Conservation (phyloP, 2,329 filamentous ascomycete genomes). For the Plenodomus tracheiphilus region DNA sequence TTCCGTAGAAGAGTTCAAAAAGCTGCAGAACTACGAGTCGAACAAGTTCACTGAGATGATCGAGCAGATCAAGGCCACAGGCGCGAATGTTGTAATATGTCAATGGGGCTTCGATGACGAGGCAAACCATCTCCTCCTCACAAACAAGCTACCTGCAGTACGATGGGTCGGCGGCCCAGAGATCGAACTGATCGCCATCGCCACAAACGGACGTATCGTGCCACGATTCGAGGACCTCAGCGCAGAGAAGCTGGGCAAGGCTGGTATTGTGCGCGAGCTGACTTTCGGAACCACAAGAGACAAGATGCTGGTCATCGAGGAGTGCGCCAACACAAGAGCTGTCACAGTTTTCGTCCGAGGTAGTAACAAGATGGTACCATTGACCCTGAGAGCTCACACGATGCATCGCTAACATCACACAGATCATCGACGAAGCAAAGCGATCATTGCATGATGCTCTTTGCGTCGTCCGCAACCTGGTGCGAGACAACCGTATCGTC, state of each 20-base stretch:
- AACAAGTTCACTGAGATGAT: conserved; percentile 99
- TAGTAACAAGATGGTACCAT: conserved; percentile 94
- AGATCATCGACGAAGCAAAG: conserved; percentile 99
- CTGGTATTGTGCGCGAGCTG: conserved; percentile 91
- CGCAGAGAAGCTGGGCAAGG: conserved; percentile 84
- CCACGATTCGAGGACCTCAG: conserved; percentile 95
- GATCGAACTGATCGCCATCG: conserved; percentile 97
- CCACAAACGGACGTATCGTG: conserved; percentile 96
- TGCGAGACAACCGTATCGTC: conserved; percentile 93
- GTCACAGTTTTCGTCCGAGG: conserved; percentile 96
- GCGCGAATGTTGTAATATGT: conserved; percentile 96
- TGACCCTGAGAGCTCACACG: background rate
- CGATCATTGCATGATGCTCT: conserved; percentile 95
- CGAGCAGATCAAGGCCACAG: conserved; percentile 94
- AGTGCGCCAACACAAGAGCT: conserved; percentile 95
- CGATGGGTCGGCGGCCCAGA: conserved; percentile 98
- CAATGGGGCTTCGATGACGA: conserved; percentile 99
- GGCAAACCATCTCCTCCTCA: conserved; percentile 93
- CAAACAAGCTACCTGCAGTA: conserved; percentile 94
- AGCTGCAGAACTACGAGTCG: conserved; percentile 91
- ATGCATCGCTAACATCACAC: conserved; percentile 7
- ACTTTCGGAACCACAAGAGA: conserved; percentile 95
- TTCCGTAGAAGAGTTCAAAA: conserved; percentile 96
- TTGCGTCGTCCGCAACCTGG: conserved; percentile 95
- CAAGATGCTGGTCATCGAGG: conserved; percentile 99